Evolutionary conservation across 2,329 filamentous ascomycete species (phyloP).

Genomic region (Sordariomycetes sp.): DNA sequence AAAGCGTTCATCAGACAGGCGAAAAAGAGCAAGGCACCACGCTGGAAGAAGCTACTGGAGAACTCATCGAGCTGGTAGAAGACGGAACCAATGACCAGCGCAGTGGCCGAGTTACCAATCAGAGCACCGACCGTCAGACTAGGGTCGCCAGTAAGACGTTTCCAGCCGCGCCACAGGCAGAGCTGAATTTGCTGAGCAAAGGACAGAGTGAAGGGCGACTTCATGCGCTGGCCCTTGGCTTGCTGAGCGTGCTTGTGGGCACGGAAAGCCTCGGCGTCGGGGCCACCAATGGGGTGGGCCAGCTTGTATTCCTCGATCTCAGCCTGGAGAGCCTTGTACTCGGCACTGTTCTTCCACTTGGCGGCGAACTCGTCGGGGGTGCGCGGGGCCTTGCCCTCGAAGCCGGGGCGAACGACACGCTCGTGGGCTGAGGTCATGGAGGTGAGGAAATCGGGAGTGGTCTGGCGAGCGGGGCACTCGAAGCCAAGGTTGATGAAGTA

Average conservation of each 20-base stretch:
- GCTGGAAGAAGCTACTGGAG: conserved; percentile 68
- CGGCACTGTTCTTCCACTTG: conserved; percentile 45
- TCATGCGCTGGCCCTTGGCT: conserved; percentile 48
- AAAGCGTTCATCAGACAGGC: conserved; percentile 83
- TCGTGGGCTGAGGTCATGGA: conserved; percentile 55
- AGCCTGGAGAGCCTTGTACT: conserved; percentile 39
- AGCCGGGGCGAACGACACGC: conserved; percentile 45
- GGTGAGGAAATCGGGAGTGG: conserved; percentile 63
- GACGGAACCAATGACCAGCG: conserved; percentile 69
- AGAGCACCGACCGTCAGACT: conserved; percentile 60
- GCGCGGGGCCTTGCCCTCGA: conserved; percentile 44
- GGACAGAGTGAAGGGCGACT: conserved; percentile 78
- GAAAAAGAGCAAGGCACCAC: conserved; percentile 78
- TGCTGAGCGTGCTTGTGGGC: conserved; percentile 44
- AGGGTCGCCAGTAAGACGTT: conserved; percentile 67
- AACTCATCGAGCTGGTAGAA: conserved; percentile 65
- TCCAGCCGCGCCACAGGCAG: conserved; percentile 74
- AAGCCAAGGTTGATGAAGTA: conserved; percentile 63
- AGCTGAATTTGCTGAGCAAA: conserved; percentile 66
- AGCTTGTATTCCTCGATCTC: conserved; percentile 49
- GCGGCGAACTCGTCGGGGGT: conserved; percentile 54
- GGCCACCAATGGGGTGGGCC: conserved; percentile 42
- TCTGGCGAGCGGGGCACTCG: conserved; percentile 56
- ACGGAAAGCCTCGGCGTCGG: conserved; percentile 49
- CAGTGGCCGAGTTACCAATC: conserved; percentile 65